Evolutionary conservation across 805 yeast genomes (phyloP).

Genomic region (Vanderwaltozyma verrucispora): DNA sequence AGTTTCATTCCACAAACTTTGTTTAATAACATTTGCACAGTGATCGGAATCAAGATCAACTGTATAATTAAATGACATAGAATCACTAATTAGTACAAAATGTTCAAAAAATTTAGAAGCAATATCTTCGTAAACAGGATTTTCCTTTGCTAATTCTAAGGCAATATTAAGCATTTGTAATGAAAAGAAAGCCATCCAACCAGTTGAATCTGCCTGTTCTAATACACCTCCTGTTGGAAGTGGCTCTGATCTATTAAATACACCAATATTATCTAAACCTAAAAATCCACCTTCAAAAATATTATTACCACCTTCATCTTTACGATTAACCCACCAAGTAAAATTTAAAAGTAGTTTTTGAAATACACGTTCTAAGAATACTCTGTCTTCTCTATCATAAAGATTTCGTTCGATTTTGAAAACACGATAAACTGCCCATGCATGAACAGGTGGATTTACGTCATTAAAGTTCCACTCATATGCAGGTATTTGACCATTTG

Average conservation of each 20-base stretch:
- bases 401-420: conserved; percentile 79
- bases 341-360: conserved; percentile 82
- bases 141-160: conserved; percentile 74
- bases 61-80: conserved; percentile 58
- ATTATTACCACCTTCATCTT: conserved; percentile 76
- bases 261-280: conserved; percentile 87
- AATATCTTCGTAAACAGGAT: conserved; percentile 82
- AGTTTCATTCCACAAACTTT: conserved; percentile 79
- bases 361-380: conserved; percentile 83
- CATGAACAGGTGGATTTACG: conserved; percentile 97
- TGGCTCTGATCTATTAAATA: conserved; percentile 87
- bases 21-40: conserved; percentile 37
- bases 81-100: conserved; percentile 83
- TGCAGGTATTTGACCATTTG: conserved; percentile 95
- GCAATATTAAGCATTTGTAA: conserved; percentile 90
- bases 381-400: conserved; percentile 72
- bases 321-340: conserved; percentile 97
- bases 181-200: conserved; percentile 94
- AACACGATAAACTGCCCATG: conserved; percentile 86
- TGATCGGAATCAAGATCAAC: conserved; percentile 26
- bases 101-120: conserved; percentile 94
- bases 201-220: conserved; percentile 93
- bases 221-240: conserved; percentile 84
- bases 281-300: conserved; percentile 91
- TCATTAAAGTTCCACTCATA: conserved; percentile 94